Base-by-base conservation (phyloP, 202 grass and related monocot species). In the Schoenoplectus triqueter region DNA sequence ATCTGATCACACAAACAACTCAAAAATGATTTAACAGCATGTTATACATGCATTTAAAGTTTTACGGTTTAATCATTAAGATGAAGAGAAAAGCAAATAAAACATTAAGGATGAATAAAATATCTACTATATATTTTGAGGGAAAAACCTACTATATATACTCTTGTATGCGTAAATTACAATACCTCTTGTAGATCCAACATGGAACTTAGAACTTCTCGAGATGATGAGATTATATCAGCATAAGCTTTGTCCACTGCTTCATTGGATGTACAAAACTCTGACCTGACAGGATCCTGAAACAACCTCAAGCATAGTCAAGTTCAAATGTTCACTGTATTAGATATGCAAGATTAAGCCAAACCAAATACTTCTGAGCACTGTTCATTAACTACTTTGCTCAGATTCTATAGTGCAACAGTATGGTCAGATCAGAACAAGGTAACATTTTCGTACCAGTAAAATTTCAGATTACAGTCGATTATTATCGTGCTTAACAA, bases 181-280 rank as follows among this genome's bases (percentile, higher is more conserved):
- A 65, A 61, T 82, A 98, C 95, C 92, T 98, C 93, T 78, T 98
- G 95, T 51, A 98, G 88, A 64, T 93, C 87, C 78, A 90, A 55
- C 87, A 98, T 93, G 64, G 67, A 91, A 82, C 21, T 79, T 7
- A 98, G 86, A 79, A 88, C 87, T 80, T 93, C 81, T 68, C 88
- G 92, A 9, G 92, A 92, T 11, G 91, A 93, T 56, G 74, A 63
- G 80, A 93, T 84, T 46, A 95, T 73, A 80, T 95, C 87, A 7
- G 9, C 48, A 87, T 95, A 98, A 20, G 91, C 89, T 88, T 93
- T 83, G 72, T 91, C 87, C 67, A 95, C 86, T 54, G 84, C 87
- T 82, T 86, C 59, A 80, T 87, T 85, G 0, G 88, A 85, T 82
- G n/a, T 75, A 73, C 89, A 95, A 82, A 93, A 93, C 70, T 56